Percentiles rank a stretch among this genome's conserved stretches.
phyloP scores from a whole-genome alignment of 2,329 filamentous ascomycete species.

The Myrmaecium sp. region DNA sequence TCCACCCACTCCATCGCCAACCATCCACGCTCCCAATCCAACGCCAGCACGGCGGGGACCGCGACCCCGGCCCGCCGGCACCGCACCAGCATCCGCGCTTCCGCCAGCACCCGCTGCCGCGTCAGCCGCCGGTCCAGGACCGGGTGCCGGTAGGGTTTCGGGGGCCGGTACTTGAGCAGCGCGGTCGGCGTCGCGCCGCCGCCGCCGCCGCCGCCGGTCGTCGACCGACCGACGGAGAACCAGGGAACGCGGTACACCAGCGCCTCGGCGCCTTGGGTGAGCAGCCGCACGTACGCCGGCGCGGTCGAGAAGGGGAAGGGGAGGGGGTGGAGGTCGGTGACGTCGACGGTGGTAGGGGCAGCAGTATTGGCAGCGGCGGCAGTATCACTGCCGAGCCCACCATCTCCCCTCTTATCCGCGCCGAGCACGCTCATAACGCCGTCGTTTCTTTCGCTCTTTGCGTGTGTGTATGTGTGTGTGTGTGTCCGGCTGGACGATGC shows the following conservation, averaged over 20 bases:
- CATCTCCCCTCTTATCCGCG: too few relatives aligned
- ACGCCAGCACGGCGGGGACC: constrained; percentile 66
- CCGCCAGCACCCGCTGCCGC: constrained; percentile 69
- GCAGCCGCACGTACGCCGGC: constrained; percentile 34
- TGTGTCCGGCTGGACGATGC: too few relatives aligned
- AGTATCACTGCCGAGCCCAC: too few relatives aligned
- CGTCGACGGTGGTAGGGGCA: constrained; percentile 1
- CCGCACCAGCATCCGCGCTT: constrained; percentile 70
- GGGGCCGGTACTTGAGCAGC: constrained; percentile 79
- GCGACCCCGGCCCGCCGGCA: constrained; percentile 61
- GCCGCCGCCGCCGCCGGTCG: too few relatives aligned
- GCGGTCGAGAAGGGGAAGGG: constrained; percentile 1
- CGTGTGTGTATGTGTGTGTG: too few relatives aligned
- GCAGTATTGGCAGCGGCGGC: constrained; percentile 7
- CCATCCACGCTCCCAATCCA: constrained; percentile 45
- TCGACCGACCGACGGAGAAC: too few relatives aligned
- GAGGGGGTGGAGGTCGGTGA: constrained; percentile 1
- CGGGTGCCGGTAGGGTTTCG: constrained; percentile 84
- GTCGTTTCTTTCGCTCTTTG: too few relatives aligned
- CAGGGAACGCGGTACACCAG: constrained; percentile 80
- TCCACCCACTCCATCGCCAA: constrained; percentile 33
- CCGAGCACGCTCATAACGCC: too few relatives aligned
- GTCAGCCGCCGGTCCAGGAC: constrained; percentile 77
- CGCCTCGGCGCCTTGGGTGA: constrained; percentile 90
- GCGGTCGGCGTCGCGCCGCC: constrained; percentile 56